Evolutionary conservation across 257 asterid genomes (phyloP).

Genomic region (Paulownia fortunei): DNA sequence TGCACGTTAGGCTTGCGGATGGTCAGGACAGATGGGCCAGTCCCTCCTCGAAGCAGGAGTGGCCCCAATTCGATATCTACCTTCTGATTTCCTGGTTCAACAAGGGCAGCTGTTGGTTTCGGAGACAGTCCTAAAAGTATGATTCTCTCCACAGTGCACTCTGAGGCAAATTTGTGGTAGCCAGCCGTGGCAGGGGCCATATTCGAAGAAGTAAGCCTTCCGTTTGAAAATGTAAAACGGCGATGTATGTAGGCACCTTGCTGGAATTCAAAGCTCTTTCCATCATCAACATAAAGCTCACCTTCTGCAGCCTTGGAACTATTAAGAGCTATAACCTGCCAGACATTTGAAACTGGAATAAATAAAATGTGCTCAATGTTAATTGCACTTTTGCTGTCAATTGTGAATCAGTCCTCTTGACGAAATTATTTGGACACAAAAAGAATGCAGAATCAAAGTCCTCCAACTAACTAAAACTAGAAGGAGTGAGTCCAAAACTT

Average conservation of each 20-base stretch:
- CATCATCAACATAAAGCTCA: constrained; percentile 88
- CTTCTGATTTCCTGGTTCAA: constrained; percentile 67
- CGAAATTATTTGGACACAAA: not conserved
- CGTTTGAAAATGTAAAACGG: constrained; percentile 59
- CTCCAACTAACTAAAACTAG: not conserved
- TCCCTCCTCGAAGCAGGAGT: constrained; percentile 56
- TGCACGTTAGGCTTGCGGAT: constrained; percentile 82
- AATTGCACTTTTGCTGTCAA: not conserved
- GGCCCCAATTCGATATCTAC: constrained; percentile 69
- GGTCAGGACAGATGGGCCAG: constrained; percentile 49
- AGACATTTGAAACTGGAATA: not conserved
- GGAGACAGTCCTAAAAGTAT: constrained; percentile 64
- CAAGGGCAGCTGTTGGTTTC: constrained; percentile 55
- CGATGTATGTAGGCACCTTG: constrained; percentile 79
- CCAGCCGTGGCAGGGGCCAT: constrained; percentile 40
- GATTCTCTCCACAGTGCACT: constrained; percentile 76
- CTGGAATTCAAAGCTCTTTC: constrained; percentile 87
- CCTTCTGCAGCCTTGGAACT: constrained; percentile 92
- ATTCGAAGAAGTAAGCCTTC: constrained; percentile 68
- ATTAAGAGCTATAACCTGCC: constrained; percentile 87
- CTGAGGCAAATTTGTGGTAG: constrained; percentile 45
- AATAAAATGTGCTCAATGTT: constrained; percentile 9
- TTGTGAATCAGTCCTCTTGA: not conserved
- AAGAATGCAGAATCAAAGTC: not conserved
- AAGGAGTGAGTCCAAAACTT: not conserved